Conservation (phyloP, 1,284 basidiomycete species). For the Uromyces viciae-fabae region DNA sequence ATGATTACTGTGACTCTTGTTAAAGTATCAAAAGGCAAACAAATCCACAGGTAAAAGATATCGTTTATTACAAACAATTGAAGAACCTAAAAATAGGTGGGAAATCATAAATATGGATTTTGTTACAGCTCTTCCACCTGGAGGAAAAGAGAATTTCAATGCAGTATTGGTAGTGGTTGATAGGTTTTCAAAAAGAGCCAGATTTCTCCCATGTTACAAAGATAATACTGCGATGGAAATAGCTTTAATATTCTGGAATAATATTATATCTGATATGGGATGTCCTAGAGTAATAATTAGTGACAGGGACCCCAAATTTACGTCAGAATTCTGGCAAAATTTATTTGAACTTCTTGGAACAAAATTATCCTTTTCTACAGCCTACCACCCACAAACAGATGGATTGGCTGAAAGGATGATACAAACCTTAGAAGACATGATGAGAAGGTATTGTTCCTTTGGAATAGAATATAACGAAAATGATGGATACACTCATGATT, state of each 20-base stretch:
- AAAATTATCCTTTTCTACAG: background rate
- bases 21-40: background rate
- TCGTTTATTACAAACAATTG: background rate
- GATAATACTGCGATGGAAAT: background rate
- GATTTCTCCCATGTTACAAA: slow-evolving; percentile 1
- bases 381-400: background rate
- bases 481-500: slow-evolving; percentile 1
- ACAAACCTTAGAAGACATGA: slow-evolving; percentile 11
- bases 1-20: too few relatives aligned
- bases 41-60: background rate
- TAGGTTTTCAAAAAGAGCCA: slow-evolving; percentile 2
- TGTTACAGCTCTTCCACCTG: background rate
- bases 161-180: background rate
- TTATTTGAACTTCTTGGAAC: slow-evolving; percentile 55
- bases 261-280: slow-evolving; percentile 47
- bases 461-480: background rate
- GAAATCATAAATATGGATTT: background rate
- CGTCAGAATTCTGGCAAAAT: slow-evolving; percentile 57
- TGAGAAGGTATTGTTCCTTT: background rate
- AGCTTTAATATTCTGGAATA: slow-evolving; percentile 8
- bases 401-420: background rate
- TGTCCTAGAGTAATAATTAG: slow-evolving; percentile 56
- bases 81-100: background rate
- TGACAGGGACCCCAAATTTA: slow-evolving; percentile 59
- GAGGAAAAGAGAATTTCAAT: background rate